These are phyloP conservation scores for Olyra latifolia DNA, from an alignment of 176 grass and related monocot species.

Conservation along the genomic window DNA sequence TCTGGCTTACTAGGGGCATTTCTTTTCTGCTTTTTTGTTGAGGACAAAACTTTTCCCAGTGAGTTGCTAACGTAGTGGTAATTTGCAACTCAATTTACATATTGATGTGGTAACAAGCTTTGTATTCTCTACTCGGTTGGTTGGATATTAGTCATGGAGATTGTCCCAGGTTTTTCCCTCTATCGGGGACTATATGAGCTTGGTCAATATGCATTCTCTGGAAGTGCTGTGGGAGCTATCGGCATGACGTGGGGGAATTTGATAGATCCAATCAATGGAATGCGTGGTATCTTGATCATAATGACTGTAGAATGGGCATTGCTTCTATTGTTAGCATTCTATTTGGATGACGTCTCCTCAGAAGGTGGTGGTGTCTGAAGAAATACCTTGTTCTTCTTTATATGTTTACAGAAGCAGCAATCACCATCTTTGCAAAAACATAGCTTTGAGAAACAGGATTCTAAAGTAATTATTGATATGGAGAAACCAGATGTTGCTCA, in stretches of 20 bases:
- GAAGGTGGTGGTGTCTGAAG: slow-evolving; percentile 23
- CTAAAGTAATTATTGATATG: slow-evolving; percentile 45
- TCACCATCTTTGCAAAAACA: slow-evolving; percentile 24
- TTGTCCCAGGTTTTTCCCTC: slow-evolving; percentile 70
- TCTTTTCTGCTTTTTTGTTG: slow-evolving; percentile 63
- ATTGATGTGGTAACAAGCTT: slow-evolving; percentile 8
- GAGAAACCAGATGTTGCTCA: slow-evolving; percentile 53
- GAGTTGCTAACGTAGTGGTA: slow-evolving; percentile 37
- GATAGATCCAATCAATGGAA: slow-evolving; percentile 58
- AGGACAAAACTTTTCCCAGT: slow-evolving; percentile 61
- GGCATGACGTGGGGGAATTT: slow-evolving; percentile 59
- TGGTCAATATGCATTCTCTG: slow-evolving; percentile 58
- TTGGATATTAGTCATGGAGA: slow-evolving; percentile 61
- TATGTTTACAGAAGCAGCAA: slow-evolving; percentile 35
- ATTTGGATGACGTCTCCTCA: slow-evolving; percentile 43
- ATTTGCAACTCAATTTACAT: slow-evolving; percentile 24
- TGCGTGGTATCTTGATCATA: slow-evolving; percentile 53
- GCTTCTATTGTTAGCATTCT: slow-evolving; percentile 54
- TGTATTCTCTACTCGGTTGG: slow-evolving; percentile 34
- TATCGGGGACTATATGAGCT: slow-evolving; percentile 72
- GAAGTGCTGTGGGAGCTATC: slow-evolving; percentile 34
- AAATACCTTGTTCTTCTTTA: slow-evolving; percentile 40
- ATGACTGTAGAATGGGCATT: slow-evolving; percentile 67
- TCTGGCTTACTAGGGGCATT: slow-evolving; percentile 73
- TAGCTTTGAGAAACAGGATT: slow-evolving; percentile 20